Percentiles rank a stretch among this genome's conserved stretches.
phyloP scores from a whole-genome alignment of 2,329 filamentous ascomycete species.

The Diplodia corticola region DNA sequence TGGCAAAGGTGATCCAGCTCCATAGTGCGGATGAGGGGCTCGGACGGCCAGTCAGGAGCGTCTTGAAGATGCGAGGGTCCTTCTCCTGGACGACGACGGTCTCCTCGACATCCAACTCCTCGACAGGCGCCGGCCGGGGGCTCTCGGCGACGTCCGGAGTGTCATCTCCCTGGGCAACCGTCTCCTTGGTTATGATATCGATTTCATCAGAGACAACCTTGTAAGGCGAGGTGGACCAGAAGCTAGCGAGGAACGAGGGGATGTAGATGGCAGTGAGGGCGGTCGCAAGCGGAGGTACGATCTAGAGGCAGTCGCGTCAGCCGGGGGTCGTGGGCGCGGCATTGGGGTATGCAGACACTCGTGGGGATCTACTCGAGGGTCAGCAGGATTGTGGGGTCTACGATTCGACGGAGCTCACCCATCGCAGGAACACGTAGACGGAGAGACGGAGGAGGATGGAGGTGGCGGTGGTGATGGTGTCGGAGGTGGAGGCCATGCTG shows the following conservation, averaged over 20 bases:
- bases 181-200: constrained; percentile 49
- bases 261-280: constrained; percentile 67
- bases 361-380: constrained; percentile 24
- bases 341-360: constrained; percentile 18
- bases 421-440: constrained; percentile 62
- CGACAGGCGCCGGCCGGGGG: constrained; percentile 35
- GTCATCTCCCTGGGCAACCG: constrained; percentile 35
- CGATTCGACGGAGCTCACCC: constrained; percentile 48
- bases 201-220: constrained; percentile 61
- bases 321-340: constrained; percentile 20
- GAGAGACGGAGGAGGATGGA: constrained; percentile 54
- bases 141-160: constrained; percentile 42
- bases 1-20: constrained; percentile 66
- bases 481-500: constrained; percentile 38
- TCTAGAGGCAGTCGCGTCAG: constrained; percentile 28
- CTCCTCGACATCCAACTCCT: constrained; percentile 62
- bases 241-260: constrained; percentile 62
- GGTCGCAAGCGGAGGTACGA: constrained; percentile 52
- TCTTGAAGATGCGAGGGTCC: constrained; percentile 58
- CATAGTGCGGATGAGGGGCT: constrained; percentile 67
- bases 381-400: constrained; percentile 4
- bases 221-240: constrained; percentile 58
- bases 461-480: constrained; percentile 39
- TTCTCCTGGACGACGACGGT: constrained; percentile 61
- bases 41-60: constrained; percentile 74